Evolutionary conservation across 257 asterid genomes (phyloP).

Genomic region (Solanum pinnatisectum): DNA sequence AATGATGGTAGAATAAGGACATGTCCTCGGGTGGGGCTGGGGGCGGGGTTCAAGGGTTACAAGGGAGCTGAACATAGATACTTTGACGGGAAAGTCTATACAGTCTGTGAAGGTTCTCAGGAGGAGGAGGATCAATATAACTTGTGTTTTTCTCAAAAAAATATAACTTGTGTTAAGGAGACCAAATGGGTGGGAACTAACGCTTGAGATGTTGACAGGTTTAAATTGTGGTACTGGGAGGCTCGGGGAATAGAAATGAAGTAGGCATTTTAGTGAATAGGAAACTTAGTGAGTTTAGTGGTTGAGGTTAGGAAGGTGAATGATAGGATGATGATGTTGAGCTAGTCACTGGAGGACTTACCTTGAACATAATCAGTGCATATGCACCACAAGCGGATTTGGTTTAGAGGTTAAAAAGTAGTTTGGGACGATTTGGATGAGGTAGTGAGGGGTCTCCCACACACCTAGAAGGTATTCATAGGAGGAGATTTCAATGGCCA

Average conservation of each 20-base stretch:
- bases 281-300: not conserved
- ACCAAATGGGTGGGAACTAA: not conserved
- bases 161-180: not conserved
- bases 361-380: not conserved
- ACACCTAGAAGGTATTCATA: not conserved
- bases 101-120: not conserved
- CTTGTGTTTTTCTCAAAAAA: not conserved
- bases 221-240: not conserved
- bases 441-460: not conserved
- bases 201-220: not conserved
- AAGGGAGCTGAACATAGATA: not conserved
- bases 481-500: not conserved
- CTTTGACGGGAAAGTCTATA: not conserved
- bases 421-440: not conserved
- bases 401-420: not conserved
- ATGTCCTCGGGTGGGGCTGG: not conserved
- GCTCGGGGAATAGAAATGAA: not conserved
- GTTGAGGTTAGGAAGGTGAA: not conserved
- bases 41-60: not conserved
- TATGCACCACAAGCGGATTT: not conserved
- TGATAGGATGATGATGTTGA: not conserved
- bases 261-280: not conserved
- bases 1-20: not conserved
- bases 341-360: not conserved
- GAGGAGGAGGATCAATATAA: not conserved